Conservation (phyloP, 108 stramenopile species). For the Skeletonema tropicum region DNA sequence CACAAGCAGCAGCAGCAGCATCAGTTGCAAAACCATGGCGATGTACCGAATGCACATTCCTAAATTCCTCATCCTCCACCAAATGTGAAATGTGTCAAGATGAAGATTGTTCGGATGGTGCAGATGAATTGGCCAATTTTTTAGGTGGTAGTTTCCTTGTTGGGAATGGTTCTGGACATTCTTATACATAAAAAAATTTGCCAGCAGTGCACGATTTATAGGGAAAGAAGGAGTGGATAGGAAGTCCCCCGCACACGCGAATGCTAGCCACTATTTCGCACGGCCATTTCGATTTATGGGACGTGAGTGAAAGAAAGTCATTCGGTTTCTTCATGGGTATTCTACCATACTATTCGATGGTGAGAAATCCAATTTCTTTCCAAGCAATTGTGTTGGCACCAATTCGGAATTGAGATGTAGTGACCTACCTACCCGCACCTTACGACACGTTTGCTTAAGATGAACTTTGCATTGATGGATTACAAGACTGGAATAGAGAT, state of each 20-base stretch:
- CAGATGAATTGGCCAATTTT: constrained; percentile 43
- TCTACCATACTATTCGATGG: constrained; percentile 37
- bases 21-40: constrained; percentile 17
- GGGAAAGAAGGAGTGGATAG: constrained; percentile 13
- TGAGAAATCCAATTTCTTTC: constrained; percentile 70
- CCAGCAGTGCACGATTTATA: constrained; percentile 4
- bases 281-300: constrained; percentile 52
- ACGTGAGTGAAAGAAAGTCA: constrained; percentile 50
- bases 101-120: constrained; percentile 24
- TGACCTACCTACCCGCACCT: constrained; percentile 32
- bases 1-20: neutral
- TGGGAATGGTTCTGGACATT: neutral
- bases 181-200: constrained; percentile 1
- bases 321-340: constrained; percentile 26
- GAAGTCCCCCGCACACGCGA: neutral
- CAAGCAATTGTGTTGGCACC: constrained; percentile 59
- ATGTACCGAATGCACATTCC: constrained; percentile 45
- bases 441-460: constrained; percentile 38
- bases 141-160: constrained; percentile 26
- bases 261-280: constrained; percentile 44
- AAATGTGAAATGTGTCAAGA: constrained; percentile 50
- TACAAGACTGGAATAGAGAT: constrained; percentile 69
- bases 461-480: constrained; percentile 19
- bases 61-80: constrained; percentile 20
- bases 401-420: constrained; percentile 29